Conservation (phyloP, 106 monocot genomes). For the Phalaenopsis equestris region DNA sequence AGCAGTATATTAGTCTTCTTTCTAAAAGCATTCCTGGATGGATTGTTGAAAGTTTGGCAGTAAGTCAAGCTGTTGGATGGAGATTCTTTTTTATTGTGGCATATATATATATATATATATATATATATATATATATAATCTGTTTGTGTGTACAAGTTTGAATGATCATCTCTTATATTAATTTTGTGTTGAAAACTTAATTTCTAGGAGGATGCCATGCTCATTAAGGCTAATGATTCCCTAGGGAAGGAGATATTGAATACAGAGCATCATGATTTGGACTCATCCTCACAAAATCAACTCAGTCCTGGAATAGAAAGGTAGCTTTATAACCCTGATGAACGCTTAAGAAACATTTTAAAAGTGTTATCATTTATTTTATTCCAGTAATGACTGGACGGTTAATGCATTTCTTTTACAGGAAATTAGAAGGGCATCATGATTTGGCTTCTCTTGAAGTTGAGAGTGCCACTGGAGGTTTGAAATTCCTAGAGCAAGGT, state of each 20-base stretch:
- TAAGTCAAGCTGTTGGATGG: conserved; percentile 11
- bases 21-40: conserved; percentile 51
- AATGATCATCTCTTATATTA: background rate
- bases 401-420: background rate
- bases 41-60: conserved; percentile 16
- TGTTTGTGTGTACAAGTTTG: no score
- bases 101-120: no score
- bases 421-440: background rate
- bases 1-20: conserved; percentile 49
- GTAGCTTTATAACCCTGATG: background rate
- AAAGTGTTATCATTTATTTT: background rate
- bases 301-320: conserved; percentile 5
- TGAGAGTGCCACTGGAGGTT: conserved; percentile 1
- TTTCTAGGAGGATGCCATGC: conserved; percentile 14
- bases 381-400: background rate
- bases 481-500: background rate
- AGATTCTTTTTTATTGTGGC: no score
- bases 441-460: background rate
- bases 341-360: background rate
- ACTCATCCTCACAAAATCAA: conserved; percentile 5
- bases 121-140: no score
- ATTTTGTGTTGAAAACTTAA: background rate
- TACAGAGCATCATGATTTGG: background rate
- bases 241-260: background rate
- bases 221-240: conserved; percentile 6